Evolutionary conservation across 208 protist genomes (phyloP), one percentile per base, ranked within the genome.

Genomic region (Trypanosoma cruzi): DNA sequence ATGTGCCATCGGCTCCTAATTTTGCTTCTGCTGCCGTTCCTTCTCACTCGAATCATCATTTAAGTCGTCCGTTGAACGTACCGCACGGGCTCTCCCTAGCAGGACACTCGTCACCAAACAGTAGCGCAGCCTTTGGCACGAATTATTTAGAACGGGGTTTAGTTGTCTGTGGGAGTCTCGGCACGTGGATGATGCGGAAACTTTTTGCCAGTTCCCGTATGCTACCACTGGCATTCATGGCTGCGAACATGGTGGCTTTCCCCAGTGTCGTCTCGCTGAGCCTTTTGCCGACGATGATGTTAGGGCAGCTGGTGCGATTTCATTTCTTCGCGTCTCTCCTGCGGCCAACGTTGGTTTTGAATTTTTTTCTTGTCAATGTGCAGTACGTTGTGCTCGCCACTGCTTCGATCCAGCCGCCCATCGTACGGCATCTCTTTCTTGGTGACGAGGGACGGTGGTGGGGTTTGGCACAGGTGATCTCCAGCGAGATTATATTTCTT

Each of bases 331-430:
- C 22, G 4, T 10, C 1, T 55, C 34, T 77, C 7, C n/a, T 77
- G 0, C 64, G 59, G 13, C 58, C 16, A n/a, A 61, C 61, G 24
- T 24, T 77, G 13, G 2, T 52, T 10, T 36, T 77, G 1, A 65
- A 48, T 24, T 58, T 60, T 58, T 16, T 59, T 5, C 14, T 71
- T 32, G 46, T 71, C 18, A 16, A 20, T 34, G 7, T 40, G n/a
- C 71, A 77, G 50, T 77, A 65, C 36, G 37, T 77, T 4, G 57
- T 77, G 34, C 24, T 66, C 2, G 64, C 64, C 10, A 71, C 64
- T 26, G 32, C 55, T 6, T 4, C 11, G 5, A 40, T 48, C 6
- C 54, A 65, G 14, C 40, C 64, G 29, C 14, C 0, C n/a, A 29
- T 65, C 6, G n/a, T 70, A 28, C 40, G 8, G n/a, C 61, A 34